Conservation (phyloP, 2,329 filamentous ascomycete genomes). For the Microsporum ferrugineum region DNA sequence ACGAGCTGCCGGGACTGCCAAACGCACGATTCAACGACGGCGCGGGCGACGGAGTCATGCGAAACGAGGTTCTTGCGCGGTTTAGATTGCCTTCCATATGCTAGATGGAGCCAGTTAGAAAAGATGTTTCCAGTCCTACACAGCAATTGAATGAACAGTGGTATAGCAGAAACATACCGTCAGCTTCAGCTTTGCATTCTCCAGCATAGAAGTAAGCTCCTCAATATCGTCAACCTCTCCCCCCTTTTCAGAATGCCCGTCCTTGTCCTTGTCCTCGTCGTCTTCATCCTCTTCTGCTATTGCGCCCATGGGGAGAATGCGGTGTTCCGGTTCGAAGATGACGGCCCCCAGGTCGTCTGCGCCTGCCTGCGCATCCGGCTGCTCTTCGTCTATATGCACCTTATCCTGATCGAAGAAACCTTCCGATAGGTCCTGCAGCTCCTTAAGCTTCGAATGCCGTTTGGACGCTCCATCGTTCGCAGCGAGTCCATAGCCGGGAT, state of each 20-base stretch:
- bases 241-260: not conserved
- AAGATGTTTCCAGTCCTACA: not conserved
- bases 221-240: conserved; percentile 45
- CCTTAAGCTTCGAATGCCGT: not conserved
- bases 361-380: not conserved
- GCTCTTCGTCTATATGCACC: not conserved
- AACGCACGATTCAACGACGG: conserved; percentile 26
- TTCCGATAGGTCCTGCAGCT: not conserved
- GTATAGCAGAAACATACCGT: conserved; percentile 49
- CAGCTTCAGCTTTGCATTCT: conserved; percentile 80
- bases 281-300: conserved; percentile 25
- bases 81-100: conserved; percentile 88
- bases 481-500: not conserved
- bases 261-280: conserved; percentile 14
- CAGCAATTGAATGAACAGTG: not conserved
- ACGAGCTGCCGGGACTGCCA: conserved; percentile 30
- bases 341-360: conserved; percentile 1
- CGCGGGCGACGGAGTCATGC: conserved; percentile 41
- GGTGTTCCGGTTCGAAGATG: conserved; percentile 6
- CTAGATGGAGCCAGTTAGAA: conserved; percentile 35
- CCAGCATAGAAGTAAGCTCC: conserved; percentile 64
- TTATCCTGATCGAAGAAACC: not conserved
- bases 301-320: conserved; percentile 25
- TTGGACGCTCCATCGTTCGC: not conserved
- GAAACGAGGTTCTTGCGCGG: conserved; percentile 60